A percentile compares a stretch with the other conserved stretches of the same genome.
phyloP scores from a whole-genome alignment of 257 asterid genomes.

The Prunella vulgaris region DNA sequence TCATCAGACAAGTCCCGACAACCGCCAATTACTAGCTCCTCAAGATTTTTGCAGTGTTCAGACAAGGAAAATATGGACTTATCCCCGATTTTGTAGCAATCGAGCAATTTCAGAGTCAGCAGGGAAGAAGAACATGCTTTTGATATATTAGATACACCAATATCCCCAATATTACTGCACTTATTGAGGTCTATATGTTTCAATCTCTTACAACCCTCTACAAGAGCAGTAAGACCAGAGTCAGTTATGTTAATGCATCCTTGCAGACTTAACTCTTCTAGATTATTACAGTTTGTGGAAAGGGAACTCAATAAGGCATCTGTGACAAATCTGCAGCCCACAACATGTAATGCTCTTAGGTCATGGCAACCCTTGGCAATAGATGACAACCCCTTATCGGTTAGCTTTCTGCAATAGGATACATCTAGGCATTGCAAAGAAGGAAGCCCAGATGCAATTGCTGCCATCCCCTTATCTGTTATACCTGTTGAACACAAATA shows the following conservation, averaged over 20 bases:
- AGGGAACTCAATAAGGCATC: conserved; percentile 60
- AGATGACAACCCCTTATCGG: conserved; percentile 76
- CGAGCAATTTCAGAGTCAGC: conserved; percentile 60
- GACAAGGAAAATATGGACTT: conserved; percentile 58
- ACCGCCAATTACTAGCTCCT: conserved; percentile 78
- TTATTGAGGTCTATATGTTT: conserved; percentile 67
- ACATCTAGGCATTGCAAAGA: conserved; percentile 70
- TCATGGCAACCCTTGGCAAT: conserved; percentile 66
- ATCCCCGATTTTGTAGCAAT: conserved; percentile 77
- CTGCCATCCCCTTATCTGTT: conserved; percentile 68
- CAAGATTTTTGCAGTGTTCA: conserved; percentile 54
- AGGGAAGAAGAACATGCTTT: conserved; percentile 63
- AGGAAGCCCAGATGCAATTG: conserved; percentile 62
- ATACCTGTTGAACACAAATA: conserved; percentile 50
- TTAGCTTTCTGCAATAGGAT: conserved; percentile 80
- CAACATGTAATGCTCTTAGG: conserved; percentile 58
- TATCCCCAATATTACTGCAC: conserved; percentile 75
- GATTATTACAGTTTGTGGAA: conserved; percentile 57
- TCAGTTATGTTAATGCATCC: conserved; percentile 76
- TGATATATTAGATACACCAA: conserved; percentile 53
- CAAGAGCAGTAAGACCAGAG: conserved; percentile 69
- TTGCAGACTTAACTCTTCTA: conserved; percentile 70
- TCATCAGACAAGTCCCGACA: conserved; percentile 66
- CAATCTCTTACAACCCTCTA: conserved; percentile 65
- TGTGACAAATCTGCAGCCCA: conserved; percentile 71